Evolutionary conservation across 2,329 filamentous ascomycete species (phyloP).

Genomic region (Aureobasidium musti): DNA sequence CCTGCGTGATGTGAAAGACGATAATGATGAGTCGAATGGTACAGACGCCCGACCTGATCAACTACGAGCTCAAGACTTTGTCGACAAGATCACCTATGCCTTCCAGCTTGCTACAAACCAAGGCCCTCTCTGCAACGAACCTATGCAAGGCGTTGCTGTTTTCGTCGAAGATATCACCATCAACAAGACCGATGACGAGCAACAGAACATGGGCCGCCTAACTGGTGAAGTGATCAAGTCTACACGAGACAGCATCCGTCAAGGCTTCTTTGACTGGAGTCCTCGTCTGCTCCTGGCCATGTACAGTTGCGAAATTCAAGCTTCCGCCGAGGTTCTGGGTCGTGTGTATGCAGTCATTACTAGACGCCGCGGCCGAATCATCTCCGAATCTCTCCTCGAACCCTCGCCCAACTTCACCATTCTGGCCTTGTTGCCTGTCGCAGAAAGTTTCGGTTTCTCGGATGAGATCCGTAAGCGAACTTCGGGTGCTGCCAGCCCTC

Average conservation of each 20-base stretch:
- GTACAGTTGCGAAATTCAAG: slow-evolving; percentile 98
- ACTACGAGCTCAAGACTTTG: slow-evolving; percentile 59
- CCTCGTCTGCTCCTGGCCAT: slow-evolving; percentile 94
- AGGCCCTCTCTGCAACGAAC: slow-evolving; percentile 89
- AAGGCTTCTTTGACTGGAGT: slow-evolving; percentile 93
- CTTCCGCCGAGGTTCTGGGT: slow-evolving; percentile 88
- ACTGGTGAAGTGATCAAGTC: slow-evolving; percentile 93
- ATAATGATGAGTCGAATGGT: slow-evolving; percentile 32
- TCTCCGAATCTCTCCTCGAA: slow-evolving; percentile 89
- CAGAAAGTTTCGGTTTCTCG: slow-evolving; percentile 91
- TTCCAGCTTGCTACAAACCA: slow-evolving; percentile 91
- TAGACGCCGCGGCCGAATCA: slow-evolving; percentile 82
- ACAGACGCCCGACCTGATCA: slow-evolving; percentile 56
- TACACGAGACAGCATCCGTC: slow-evolving; percentile 77
- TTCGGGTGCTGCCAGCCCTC: slow-evolving; percentile 84
- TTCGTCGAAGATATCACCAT: slow-evolving; percentile 79
- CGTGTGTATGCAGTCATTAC: slow-evolving; percentile 98
- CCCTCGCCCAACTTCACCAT: slow-evolving; percentile 97
- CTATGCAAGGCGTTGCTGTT: slow-evolving; percentile 88
- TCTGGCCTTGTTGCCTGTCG: slow-evolving; percentile 80
- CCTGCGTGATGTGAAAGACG: slow-evolving; percentile 37
- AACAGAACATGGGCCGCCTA: slow-evolving; percentile 70
- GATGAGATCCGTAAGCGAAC: slow-evolving; percentile 97
- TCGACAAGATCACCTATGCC: slow-evolving; percentile 87
- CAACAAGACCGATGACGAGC: slow-evolving; percentile 53